Evolutionary conservation across 495 filamentous ascomycete species (phyloP), one percentile per base, ranked within the genome.

Genomic region (Xylaria bambusicola): DNA sequence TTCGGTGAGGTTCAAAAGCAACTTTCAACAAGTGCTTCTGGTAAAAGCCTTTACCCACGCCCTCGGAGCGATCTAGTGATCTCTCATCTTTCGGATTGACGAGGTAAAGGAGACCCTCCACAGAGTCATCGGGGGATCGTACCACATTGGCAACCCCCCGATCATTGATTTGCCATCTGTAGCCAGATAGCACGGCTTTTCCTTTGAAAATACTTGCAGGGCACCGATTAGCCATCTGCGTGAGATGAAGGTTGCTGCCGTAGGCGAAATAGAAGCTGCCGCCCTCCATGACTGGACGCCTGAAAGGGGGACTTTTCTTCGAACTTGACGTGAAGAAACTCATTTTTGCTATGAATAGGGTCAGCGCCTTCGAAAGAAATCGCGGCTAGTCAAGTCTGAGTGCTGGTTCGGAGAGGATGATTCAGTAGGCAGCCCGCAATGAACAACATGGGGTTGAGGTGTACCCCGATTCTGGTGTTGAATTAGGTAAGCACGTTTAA

Each of bases 61-160:
- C 88, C 62, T 86, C 83, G 36, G 77, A 80, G 0, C 47, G 27
- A 66, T 86, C 84, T 1, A 86, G 72, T 1, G 51, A 52, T 18
- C 18, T 50, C 56, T 84, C 81, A 60, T 86, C 84, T 1, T 53
- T 31, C 3, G 50, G 20, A 9, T 62, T 61, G 6, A 86, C 42
- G 15, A 31, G 26, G 46, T 31, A 49, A 33, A 49, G 26, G 17
- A 91, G 62, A 63, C 86, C 84, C 35, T 72, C 61, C 18, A 72
- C 67, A 17, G 46, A 58, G 27, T 45, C 29, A 29, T 66, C 69
- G 0, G 20, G 1, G 1, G 72, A 72, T 12, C 73, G 71, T 12
- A 89, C 71, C 10, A 91, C 78, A 53, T 91, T 92, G 9, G 88
- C 88, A 64, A 90, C 90, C 7, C 89, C 88, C 4, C 82, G 68